Base-by-base conservation (phyloP, 352 stramenopile genomes). In the Phytopythium mirpurense region DNA sequence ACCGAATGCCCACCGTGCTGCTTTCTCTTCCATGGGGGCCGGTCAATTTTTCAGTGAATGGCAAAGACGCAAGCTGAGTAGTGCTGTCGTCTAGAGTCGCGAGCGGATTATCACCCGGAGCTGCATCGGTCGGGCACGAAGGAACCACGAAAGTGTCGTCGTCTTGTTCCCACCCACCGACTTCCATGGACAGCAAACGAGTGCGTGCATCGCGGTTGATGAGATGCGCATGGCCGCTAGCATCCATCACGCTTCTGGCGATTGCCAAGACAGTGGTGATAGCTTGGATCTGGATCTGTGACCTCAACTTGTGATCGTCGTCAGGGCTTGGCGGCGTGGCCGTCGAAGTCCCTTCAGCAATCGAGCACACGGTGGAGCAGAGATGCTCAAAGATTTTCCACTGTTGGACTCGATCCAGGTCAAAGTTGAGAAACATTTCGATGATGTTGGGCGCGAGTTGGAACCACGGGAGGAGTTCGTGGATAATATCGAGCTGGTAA, bases 321-420 rank as follows among this genome's bases (percentile, higher is more conserved):
- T 81, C 78, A 23, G 54, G 52, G 46, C 50, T 62, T 3, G 56
- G 29, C 3, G 53, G 32, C 12, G 57, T 45, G 26, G 65, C 67
- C 3, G 45, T 62, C 12, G 54, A 67, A 6, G 59, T 79, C 9
- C 79, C 74, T 60, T 95, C 84, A 14, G 80, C 76, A 32, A 93
- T 90, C 14, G 67, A 84, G 31, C 84, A 90, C 26, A 95, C 49
- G 0, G 77, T 75, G 0, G 70, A 81, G 46, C 76, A 92, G 32
- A 93, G 73, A 32, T 90, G 84, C 58, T 95, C 84, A 44, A 93
- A 93, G 29, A 93, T 92, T 46, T 92, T 95, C 84, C 84, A 95
- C 51, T 93, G 80, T 47, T 95, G 84, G 15, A 93, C 75, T 21
- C 81, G 65, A 52, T 95, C 83, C 67, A 95, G 68, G 62, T 95